Evolutionary conservation across 495 filamentous ascomycete genomes (phyloP), one percentile per base, ranked within the genome.

Genomic region (Penicillium ochrochloron): DNA sequence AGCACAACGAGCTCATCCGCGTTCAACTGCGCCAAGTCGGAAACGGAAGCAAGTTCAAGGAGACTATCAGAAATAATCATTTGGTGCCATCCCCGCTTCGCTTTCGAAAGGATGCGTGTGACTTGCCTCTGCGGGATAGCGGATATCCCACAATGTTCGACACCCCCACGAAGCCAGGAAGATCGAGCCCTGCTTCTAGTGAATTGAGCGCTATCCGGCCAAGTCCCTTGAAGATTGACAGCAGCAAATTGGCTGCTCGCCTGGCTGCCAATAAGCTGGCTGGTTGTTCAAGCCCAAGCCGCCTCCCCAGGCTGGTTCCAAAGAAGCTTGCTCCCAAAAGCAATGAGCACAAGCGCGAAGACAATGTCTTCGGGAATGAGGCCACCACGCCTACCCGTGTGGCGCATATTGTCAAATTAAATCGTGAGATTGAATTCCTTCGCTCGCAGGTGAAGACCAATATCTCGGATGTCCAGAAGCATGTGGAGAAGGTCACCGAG

Each of bases 21-120:
- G 12, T 66, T 23, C 55, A n/a, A 35, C 48, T 53, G 52, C 48
- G 7, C 33, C 37, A 37, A 29, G 33, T 7, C 48, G 17, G 21
- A 12, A 8, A 23, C 33, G 12, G 2, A 7, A 23, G 62, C 17
- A 44, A 31, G 25, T 6, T 11, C 11, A 25, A 52, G 27, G 52
- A 58, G 7, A 41, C 37, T 1, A 10, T 58, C 17, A 60, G 56
- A 39, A 62, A n/a, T 0, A 8, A 61, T 23, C 14, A 11, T 4
- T 61, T 77, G 6, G 59, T 70, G 37, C 76, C 75, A 5, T 65
- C 72, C 33, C 76, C 76, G 1, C 62, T 79, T 9, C 64, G 65
- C 1, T 65, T 76, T 23, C 63, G 63, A 9, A 79, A 76, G 39
- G 11, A 65, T 14, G 51, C 54, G 25, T 51, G 46, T 2, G 56